Percentiles rank a stretch among this genome's conserved stretches.
Evolutionary conservation across 1,284 basidiomycete genomes (phyloP).

Genomic region (Malassezia restricta): DNA sequence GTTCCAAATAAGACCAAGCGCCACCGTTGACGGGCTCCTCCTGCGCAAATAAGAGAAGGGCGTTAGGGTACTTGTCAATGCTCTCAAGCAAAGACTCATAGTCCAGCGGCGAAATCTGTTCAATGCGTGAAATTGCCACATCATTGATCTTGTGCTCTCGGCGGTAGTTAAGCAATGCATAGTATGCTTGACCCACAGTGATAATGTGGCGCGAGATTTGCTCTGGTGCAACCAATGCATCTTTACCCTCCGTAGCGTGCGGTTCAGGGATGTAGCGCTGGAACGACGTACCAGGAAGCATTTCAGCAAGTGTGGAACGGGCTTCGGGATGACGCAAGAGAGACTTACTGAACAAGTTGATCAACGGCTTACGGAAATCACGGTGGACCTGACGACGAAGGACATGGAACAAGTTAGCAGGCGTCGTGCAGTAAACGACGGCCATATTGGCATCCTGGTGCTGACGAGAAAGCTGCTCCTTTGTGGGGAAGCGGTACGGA

Average conservation of each 20-base stretch:
- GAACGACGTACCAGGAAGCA: constrained; percentile 79
- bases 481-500: constrained; percentile 75
- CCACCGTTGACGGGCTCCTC: constrained; percentile 70
- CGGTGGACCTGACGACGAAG: constrained; percentile 45
- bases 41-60: constrained; percentile 81
- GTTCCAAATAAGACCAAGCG: constrained; percentile 72
- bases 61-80: constrained; percentile 82
- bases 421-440: constrained; percentile 75
- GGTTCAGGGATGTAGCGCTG: constrained; percentile 81
- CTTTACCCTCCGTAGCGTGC: constrained; percentile 53
- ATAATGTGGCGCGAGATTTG: constrained; percentile 83
- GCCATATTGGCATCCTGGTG: constrained; percentile 99
- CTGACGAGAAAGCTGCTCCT: constrained; percentile 80
- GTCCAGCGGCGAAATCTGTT: constrained; percentile 90
- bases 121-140: constrained; percentile 81
- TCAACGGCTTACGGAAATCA: constrained; percentile 47
- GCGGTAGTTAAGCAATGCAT: constrained; percentile 57
- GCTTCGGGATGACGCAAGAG: constrained; percentile 85
- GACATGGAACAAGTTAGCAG: constrained; percentile 47
- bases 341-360: constrained; percentile 92
- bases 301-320: constrained; percentile 72
- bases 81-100: constrained; percentile 55
- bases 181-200: constrained; percentile 73
- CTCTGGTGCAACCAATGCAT: constrained; percentile 62
- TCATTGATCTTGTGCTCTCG: constrained; percentile 56